A percentile compares a stretch with the other conserved stretches of the same genome.
Conservation (phyloP, 2,329 filamentous ascomycete genomes). For the Diaporthe ampelina region DNA sequence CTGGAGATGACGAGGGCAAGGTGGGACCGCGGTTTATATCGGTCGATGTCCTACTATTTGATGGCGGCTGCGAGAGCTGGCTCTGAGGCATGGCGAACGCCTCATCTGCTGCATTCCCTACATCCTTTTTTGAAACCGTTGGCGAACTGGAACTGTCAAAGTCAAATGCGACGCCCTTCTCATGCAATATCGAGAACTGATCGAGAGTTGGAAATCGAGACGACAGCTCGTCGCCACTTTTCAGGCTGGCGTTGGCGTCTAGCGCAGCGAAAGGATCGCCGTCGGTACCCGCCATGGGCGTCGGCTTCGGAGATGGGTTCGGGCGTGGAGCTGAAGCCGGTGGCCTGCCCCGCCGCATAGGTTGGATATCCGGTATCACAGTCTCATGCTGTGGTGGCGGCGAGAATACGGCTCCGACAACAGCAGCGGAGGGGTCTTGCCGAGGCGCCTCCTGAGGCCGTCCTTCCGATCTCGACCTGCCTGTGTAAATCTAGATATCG, state of each 20-base stretch:
- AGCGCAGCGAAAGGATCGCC: conserved; percentile 93
- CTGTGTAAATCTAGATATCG: conserved; percentile 77
- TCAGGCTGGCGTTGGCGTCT: conserved; percentile 68
- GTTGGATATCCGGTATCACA: conserved; percentile 87
- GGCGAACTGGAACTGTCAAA: conserved; percentile 75
- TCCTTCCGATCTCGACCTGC: conserved; percentile 74
- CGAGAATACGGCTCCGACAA: conserved; percentile 85
- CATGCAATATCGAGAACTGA: conserved; percentile 91
- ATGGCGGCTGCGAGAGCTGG: conserved; percentile 46
- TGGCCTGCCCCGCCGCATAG: conserved; percentile 91
- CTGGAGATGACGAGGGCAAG: conserved; percentile 44
- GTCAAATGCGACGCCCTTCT: conserved; percentile 86
- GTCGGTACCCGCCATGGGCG: conserved; percentile 75
- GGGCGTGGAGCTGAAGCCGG: conserved; percentile 57
- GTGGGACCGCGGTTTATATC: conserved; percentile 51
- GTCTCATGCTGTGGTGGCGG: conserved; percentile 79
- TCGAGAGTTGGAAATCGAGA: conserved; percentile 90
- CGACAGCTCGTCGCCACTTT: conserved; percentile 81
- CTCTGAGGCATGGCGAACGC: conserved; percentile 74
- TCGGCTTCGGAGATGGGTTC: conserved; percentile 63
- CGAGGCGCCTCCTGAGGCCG: conserved; percentile 66
- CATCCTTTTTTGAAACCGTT: conserved; percentile 74
- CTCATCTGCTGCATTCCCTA: conserved; percentile 74
- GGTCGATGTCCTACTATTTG: conserved; percentile 48
- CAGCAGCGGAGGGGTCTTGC: conserved; percentile 68